These are phyloP conservation scores for Phytophthora chlamydospora DNA, from an alignment of 352 stramenopile species.

Conservation along the genomic window DNA sequence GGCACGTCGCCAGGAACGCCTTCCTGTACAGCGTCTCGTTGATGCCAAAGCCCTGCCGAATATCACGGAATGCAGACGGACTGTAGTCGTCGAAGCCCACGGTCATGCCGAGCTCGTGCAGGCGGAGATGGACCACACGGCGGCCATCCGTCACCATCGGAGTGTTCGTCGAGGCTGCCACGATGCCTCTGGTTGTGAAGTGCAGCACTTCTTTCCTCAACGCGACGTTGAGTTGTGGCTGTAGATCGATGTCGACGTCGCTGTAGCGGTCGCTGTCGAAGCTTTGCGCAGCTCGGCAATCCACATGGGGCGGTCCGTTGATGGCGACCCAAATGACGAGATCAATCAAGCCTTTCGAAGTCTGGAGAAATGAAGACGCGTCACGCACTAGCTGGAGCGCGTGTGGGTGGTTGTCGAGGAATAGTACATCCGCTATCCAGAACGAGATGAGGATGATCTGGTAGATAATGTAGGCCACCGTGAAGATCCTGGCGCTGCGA, in stretches of 20 bases:
- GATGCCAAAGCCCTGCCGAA: constrained; percentile 81
- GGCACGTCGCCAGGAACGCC: constrained; percentile 81
- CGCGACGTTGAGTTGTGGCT: constrained; percentile 87
- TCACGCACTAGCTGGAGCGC: constrained; percentile 56
- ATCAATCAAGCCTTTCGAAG: constrained; percentile 81
- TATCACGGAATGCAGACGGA: constrained; percentile 73
- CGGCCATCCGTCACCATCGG: constrained; percentile 51
- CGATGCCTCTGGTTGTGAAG: constrained; percentile 87
- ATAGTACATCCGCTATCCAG: constrained; percentile 69
- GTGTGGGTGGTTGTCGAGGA: constrained; percentile 38
- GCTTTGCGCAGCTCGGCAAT: constrained; percentile 37
- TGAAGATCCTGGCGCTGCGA: constrained; percentile 81
- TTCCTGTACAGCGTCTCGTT: constrained; percentile 77
- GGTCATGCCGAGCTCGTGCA: constrained; percentile 85
- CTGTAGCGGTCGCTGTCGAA: constrained; percentile 64
- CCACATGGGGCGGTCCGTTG: constrained; percentile 51
- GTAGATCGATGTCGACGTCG: constrained; percentile 80
- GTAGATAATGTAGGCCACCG: constrained; percentile 81
- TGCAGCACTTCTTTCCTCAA: constrained; percentile 89
- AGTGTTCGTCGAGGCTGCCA: constrained; percentile 75
- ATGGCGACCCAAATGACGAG: constrained; percentile 86
- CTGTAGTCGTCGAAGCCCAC: constrained; percentile 84
- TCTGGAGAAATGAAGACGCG: constrained; percentile 71
- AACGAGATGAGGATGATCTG: constrained; percentile 84
- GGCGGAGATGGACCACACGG: constrained; percentile 68